A percentile compares a stretch with the other conserved stretches of the same genome.
Conservation (phyloP, 2,329 filamentous ascomycete genomes). For the Hypoxylon sp. region DNA sequence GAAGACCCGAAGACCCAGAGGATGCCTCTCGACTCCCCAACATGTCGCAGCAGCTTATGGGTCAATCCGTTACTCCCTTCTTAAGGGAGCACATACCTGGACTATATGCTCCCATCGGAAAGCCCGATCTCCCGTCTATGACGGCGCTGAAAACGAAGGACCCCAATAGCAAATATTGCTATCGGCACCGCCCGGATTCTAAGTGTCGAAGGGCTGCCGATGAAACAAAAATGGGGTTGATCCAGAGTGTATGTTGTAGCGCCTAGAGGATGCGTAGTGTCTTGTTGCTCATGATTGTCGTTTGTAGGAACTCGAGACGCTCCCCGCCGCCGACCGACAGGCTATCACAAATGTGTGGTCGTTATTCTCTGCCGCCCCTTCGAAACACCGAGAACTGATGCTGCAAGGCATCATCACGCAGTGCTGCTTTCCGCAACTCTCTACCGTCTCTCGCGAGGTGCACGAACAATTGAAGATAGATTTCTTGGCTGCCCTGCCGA, state of each 20-base stretch:
- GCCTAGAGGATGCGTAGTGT: neutral
- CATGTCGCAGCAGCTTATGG: constrained; percentile 72
- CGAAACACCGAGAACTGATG: constrained; percentile 95
- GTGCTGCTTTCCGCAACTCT: constrained; percentile 97
- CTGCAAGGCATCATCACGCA: constrained; percentile 94
- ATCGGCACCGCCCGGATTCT: constrained; percentile 90
- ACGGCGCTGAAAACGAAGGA: constrained; percentile 54
- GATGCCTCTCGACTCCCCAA: constrained; percentile 60
- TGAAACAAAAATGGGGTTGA: constrained; percentile 93
- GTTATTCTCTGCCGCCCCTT: constrained; percentile 91
- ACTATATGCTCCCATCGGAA: constrained; percentile 82
- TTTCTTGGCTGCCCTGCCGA: constrained; percentile 86
- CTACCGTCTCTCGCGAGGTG: constrained; percentile 87
- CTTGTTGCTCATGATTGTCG: constrained; percentile 9
- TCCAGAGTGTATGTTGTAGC: constrained; percentile 75
- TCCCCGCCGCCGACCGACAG: constrained; percentile 87
- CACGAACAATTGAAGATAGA: constrained; percentile 97
- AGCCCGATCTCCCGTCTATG: constrained; percentile 56
- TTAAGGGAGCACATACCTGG: constrained; percentile 89
- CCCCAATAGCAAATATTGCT: constrained; percentile 90
- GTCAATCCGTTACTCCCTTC: constrained; percentile 85
- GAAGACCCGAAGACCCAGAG: constrained; percentile 59
- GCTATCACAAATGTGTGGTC: constrained; percentile 98
- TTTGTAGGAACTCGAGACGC: constrained; percentile 76
- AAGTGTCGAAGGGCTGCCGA: constrained; percentile 93